Conservation (phyloP, 1,139 yeast genomes). For the Zygosaccharomyces sapae region DNA sequence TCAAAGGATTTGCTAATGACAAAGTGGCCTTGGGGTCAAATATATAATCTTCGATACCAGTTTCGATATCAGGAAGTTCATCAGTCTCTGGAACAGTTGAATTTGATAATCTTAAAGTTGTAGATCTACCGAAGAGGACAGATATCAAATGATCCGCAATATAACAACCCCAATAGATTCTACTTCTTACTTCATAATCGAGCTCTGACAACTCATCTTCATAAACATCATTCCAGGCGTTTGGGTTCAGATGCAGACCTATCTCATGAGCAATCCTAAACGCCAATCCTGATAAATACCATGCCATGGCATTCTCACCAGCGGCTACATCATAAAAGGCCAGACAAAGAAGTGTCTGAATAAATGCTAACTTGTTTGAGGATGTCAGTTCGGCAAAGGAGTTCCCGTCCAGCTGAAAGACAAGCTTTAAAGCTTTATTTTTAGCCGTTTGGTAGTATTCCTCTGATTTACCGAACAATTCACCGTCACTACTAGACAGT, state of each 20-base stretch:
- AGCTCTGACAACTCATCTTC: constrained; percentile 31
- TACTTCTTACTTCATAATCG: constrained; percentile 51
- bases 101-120: constrained; percentile 49
- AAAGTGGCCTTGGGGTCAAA: constrained; percentile 32
- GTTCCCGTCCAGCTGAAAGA: constrained; percentile 39
- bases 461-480: constrained; percentile 40
- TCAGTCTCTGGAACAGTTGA: constrained; percentile 57
- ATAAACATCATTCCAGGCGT: constrained; percentile 43
- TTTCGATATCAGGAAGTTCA: constrained; percentile 53
- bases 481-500: constrained; percentile 43
- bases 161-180: constrained; percentile 63
- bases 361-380: constrained; percentile 31
- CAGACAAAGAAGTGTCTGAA: constrained; percentile 49
- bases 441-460: constrained; percentile 49
- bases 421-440: constrained; percentile 40
- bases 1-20: constrained; percentile 43
- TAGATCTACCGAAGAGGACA: constrained; percentile 52
- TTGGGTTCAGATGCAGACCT: constrained; percentile 57
- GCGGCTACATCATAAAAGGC: constrained; percentile 56
- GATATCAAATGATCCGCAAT: constrained; percentile 58
- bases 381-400: constrained; percentile 27
- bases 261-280: constrained; percentile 59
- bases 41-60: constrained; percentile 44
- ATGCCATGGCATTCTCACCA: constrained; percentile 54
- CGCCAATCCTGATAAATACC: constrained; percentile 60